Percentiles rank a stretch among this genome's conserved stretches.
Conservation (phyloP, 306 rosid genomes). For the Trifolium subterraneum region DNA sequence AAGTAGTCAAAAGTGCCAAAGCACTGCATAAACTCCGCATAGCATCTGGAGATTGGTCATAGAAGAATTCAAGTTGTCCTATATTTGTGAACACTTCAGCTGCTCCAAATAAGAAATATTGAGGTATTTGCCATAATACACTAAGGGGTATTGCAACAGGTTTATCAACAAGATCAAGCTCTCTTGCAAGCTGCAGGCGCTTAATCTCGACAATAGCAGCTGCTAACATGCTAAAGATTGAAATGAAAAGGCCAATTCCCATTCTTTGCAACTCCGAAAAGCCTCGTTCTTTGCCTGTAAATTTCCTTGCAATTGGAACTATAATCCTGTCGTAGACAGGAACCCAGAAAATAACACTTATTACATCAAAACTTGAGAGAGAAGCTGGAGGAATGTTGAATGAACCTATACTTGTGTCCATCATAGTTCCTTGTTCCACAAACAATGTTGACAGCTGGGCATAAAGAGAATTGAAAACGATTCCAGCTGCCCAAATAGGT, state of each 20-base stretch:
- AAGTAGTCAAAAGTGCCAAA: constrained; percentile 71
- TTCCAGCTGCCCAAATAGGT: constrained; percentile 94
- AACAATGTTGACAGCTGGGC: constrained; percentile 96
- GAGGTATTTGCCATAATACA: constrained; percentile 84
- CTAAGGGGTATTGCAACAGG: constrained; percentile 67
- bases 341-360: constrained; percentile 94
- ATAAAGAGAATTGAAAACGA: constrained; percentile 80
- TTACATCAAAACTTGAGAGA: constrained; percentile 71
- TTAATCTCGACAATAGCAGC: constrained; percentile 55
- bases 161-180: constrained; percentile 66
- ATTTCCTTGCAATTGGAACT: constrained; percentile 81
- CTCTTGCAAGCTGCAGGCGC: constrained; percentile 69
- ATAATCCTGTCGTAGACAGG: constrained; percentile 78
- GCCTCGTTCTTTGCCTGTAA: constrained; percentile 83
- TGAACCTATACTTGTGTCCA: constrained; percentile 83
- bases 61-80: constrained; percentile 95
- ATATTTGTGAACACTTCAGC: constrained; percentile 84
- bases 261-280: constrained; percentile 82
- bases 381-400: constrained; percentile 92
- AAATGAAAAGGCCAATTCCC: constrained; percentile 30
- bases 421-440: constrained; percentile 89
- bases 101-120: constrained; percentile 87
- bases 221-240: constrained; percentile 13
- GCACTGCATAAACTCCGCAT: constrained; percentile 97
- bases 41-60: constrained; percentile 95